phyloP scores from a whole-genome alignment of 2,329 filamentous ascomycete genomes.

The Teratosphaeria zuluensis region DNA sequence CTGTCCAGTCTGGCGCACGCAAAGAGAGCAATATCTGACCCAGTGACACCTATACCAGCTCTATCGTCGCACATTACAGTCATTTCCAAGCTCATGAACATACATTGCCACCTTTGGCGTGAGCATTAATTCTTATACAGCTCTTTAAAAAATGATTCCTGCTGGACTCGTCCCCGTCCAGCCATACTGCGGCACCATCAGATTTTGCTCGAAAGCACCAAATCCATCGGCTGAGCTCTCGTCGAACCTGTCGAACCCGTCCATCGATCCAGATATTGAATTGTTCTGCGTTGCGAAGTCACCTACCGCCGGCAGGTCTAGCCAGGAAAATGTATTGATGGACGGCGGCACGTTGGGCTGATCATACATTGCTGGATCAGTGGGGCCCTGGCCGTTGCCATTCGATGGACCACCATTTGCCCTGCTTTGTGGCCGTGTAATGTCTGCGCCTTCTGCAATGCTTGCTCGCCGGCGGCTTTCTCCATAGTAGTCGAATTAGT shows the following conservation, averaged over 20 bases:
- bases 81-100: background rate
- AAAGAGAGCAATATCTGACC: too few relatives aligned
- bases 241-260: conserved; percentile 20
- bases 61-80: background rate
- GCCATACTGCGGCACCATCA: conserved; percentile 16
- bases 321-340: conserved; percentile 51
- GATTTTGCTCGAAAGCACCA: conserved; percentile 18
- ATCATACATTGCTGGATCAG: conserved; percentile 9
- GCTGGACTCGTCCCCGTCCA: conserved; percentile 18
- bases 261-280: conserved; percentile 16
- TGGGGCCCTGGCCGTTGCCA: background rate
- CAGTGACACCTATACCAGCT: too few relatives aligned
- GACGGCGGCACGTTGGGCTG: conserved; percentile 19
- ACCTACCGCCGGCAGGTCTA: conserved; percentile 50
- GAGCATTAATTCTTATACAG: background rate
- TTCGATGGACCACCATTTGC: conserved; percentile 1
- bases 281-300: conserved; percentile 39
- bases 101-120: background rate
- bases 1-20: too few relatives aligned
- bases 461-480: conserved; percentile 26
- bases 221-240: conserved; percentile 20
- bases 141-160: conserved; percentile 18
- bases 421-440: conserved; percentile 9
- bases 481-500: conserved; percentile 52
- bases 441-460: conserved; percentile 11